Evolutionary conservation across 1,284 basidiomycete species (phyloP), one percentile per base, ranked within the genome.

Genomic region (Heterobasidion occidentale): DNA sequence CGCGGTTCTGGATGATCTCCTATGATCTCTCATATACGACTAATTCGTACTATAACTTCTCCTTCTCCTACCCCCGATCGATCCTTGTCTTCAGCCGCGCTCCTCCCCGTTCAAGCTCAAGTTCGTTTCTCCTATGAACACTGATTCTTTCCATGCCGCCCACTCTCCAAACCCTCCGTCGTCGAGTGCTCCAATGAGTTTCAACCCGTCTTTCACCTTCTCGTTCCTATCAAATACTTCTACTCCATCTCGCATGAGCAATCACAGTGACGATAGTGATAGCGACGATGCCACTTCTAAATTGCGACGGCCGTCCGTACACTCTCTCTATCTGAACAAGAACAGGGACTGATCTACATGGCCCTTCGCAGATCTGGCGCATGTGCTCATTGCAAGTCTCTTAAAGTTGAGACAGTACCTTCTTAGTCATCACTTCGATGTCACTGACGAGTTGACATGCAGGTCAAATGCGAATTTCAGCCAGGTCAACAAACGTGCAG

Each of bases 301-400:
- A 17, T 51, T 35, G 14, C 14, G 50, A 17, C 34, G n/a, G 14
- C 50, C 47, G 19, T 33, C n/a, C 38, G 38, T 42, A 42, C 7
- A 9, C n/a, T n/a, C 38, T n/a, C 12, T 42, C 50, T 33, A 51
- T 19, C 36, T 17, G 35, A 36, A 36, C 34, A 14, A n/a, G 19
- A 38, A 17, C 11, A 19, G 14, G n/a, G 20, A 19, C n/a, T n/a
- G 36, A 53, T 45, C 19, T 53, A 27, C 20, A 12, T 27, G 19
- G 19, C 15, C 20, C 9, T 42, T 14, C 34, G 15, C 47, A 69
- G 68, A 5, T 55, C 60, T 19, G 65, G 66, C 15, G 80, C 80
- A 15, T 83, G 80, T 64, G 74, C 76, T 19, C 77, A 81, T 60
- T 84, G 81, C 67, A 84, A 83, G 67, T 76, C 77, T 7, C 70